These are phyloP conservation scores for Amanita phalloides DNA, from an alignment of 768 basidiomycete species.

Conservation along the genomic window DNA sequence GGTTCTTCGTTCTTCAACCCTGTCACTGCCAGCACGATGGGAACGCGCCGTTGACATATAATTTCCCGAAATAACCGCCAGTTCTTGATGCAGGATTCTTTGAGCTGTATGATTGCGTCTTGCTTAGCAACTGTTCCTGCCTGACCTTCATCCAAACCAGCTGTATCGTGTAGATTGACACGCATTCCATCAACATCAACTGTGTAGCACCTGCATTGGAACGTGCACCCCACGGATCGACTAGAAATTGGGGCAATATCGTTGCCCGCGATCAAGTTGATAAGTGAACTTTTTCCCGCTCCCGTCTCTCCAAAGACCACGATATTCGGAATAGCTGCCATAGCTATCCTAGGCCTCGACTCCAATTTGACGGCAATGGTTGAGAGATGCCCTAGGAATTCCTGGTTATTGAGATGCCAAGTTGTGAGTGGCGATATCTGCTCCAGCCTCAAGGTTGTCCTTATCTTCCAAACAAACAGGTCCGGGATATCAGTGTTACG, in stretches of 20 bases:
- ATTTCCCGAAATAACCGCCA: constrained; percentile 26
- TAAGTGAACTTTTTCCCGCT: constrained; percentile 28
- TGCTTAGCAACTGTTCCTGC: constrained; percentile 11
- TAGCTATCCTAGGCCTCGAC: too few species aligned
- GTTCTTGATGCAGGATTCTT: constrained; percentile 21
- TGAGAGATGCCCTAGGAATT: too few species aligned
- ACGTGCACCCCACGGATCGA: constrained; percentile 23
- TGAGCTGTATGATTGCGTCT: constrained; percentile 16
- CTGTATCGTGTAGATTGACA: constrained; percentile 26
- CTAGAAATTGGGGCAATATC: constrained; percentile 20
- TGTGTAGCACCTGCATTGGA: constrained; percentile 16
- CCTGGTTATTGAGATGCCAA: too few species aligned
- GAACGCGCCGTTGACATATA: constrained; percentile 26
- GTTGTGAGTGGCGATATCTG: too few species aligned
- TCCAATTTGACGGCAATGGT: too few species aligned
- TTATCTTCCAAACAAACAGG: too few species aligned
- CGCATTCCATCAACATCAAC: constrained; percentile 14
- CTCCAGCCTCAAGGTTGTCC: too few species aligned
- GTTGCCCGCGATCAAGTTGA: constrained; percentile 26
- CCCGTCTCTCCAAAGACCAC: constrained; percentile 32
- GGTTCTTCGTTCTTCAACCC: constrained; percentile 23
- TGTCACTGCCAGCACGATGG: constrained; percentile 25
- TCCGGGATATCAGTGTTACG: too few species aligned
- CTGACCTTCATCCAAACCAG: constrained; percentile 27
- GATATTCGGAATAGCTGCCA: constrained; percentile 13